Conservation (phyloP, 148 eudicot genomes). For the Fagopyrum tataricum region DNA sequence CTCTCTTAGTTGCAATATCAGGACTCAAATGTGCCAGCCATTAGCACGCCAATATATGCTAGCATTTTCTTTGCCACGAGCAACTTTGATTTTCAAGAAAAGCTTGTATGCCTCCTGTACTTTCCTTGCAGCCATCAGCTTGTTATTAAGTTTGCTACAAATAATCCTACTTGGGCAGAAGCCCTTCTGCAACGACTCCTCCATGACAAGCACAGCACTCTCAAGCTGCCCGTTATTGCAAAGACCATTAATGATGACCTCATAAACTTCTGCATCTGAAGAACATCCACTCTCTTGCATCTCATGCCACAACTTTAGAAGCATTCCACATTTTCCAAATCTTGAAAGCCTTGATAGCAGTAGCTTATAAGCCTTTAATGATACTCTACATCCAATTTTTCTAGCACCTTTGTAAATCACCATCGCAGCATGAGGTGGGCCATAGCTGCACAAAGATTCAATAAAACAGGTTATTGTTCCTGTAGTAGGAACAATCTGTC, state of each 20-base stretch:
- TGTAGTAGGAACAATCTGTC: slow-evolving; percentile 53
- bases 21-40: slow-evolving; percentile 78
- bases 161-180: slow-evolving; percentile 77
- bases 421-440: slow-evolving; percentile 94
- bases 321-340: slow-evolving; percentile 89
- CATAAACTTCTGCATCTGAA: slow-evolving; percentile 73
- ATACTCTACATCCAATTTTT: slow-evolving; percentile 51
- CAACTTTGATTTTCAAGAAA: slow-evolving; percentile 53
- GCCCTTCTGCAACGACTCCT: slow-evolving; percentile 63
- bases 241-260: slow-evolving; percentile 67
- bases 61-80: slow-evolving; percentile 64
- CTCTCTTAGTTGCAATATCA: neutral
- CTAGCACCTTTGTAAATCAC: slow-evolving; percentile 67
- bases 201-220: slow-evolving; percentile 69
- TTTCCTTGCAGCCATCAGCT: slow-evolving; percentile 56
- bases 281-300: slow-evolving; percentile 70
- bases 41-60: slow-evolving; percentile 65
- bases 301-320: slow-evolving; percentile 72
- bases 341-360: slow-evolving; percentile 76
- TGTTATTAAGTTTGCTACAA: slow-evolving; percentile 64
- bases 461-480: slow-evolving; percentile 70
- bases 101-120: slow-evolving; percentile 68
- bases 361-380: slow-evolving; percentile 65
- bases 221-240: slow-evolving; percentile 89
- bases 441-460: slow-evolving; percentile 70